Evolutionary conservation across 2,329 filamentous ascomycete species (phyloP).

Genomic region (Phialocephala subalpina): DNA sequence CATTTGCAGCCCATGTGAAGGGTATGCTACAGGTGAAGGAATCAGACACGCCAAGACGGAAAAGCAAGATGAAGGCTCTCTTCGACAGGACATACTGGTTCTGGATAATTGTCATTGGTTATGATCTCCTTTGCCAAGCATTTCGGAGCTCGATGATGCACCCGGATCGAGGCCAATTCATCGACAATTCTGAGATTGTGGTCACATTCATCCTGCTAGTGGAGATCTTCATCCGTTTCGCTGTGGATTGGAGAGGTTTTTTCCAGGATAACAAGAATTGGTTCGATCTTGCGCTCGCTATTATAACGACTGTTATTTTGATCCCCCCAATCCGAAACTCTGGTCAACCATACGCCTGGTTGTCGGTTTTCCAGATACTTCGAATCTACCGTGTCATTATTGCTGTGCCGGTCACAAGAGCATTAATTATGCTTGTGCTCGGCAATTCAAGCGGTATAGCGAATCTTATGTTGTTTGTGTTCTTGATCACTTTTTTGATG

Average conservation of each 20-base stretch:
- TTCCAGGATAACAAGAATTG: slow-evolving; percentile 77
- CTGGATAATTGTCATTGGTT: slow-evolving; percentile 84
- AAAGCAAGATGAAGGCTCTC: slow-evolving; percentile 67
- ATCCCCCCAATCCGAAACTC: slow-evolving; percentile 80
- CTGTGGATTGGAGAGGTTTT: slow-evolving; percentile 82
- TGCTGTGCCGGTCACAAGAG: slow-evolving; percentile 85
- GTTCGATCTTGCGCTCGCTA: slow-evolving; percentile 80
- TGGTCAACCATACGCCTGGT: slow-evolving; percentile 80
- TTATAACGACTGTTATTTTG: slow-evolving; percentile 86
- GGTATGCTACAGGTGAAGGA: slow-evolving; percentile 38
- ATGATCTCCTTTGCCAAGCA: slow-evolving; percentile 81
- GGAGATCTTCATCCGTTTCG: slow-evolving; percentile 84
- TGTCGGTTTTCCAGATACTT: slow-evolving; percentile 92
- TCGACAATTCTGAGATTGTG: slow-evolving; percentile 75
- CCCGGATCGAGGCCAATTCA: slow-evolving; percentile 64
- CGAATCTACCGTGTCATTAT: slow-evolving; percentile 92
- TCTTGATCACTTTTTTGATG: slow-evolving; percentile 91
- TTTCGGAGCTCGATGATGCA: slow-evolving; percentile 82
- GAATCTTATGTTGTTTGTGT: slow-evolving; percentile 96
- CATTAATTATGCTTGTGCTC: slow-evolving; percentile 86
- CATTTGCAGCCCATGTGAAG: slow-evolving; percentile 81
- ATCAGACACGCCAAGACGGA: slow-evolving; percentile 45
- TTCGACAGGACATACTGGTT: slow-evolving; percentile 79
- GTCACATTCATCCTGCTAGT: slow-evolving; percentile 81
- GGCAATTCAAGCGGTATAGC: slow-evolving; percentile 91